These are phyloP conservation scores for Leccinum pachyderme DNA, from an alignment of 1,284 basidiomycete species.

Conservation along the genomic window DNA sequence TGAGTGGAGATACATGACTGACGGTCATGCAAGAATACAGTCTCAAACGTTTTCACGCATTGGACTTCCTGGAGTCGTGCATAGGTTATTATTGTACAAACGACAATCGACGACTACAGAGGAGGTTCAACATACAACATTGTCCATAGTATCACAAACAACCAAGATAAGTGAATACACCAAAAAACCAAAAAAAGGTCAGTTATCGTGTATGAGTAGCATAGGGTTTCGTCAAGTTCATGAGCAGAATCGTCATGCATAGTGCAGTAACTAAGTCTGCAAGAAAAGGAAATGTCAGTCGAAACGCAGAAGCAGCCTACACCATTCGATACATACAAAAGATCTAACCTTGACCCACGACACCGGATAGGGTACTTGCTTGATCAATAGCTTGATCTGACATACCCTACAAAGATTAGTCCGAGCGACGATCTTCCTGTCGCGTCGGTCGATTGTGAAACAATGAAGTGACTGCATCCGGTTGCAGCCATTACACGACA, in stretches of 20 bases:
- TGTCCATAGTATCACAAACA: constrained; percentile 1
- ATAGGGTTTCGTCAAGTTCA: constrained; percentile 7
- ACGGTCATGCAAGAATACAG: too few relatives aligned
- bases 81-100: constrained; percentile 6
- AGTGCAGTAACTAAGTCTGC: constrained; percentile 9
- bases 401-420: constrained; percentile 30
- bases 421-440: constrained; percentile 20
- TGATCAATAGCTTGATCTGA: constrained; percentile 34
- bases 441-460: constrained; percentile 17
- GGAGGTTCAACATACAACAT: neutral
- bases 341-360: constrained; percentile 20
- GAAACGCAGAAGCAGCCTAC: neutral
- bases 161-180: constrained; percentile 4
- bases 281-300: neutral
- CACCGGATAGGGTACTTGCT: constrained; percentile 19
- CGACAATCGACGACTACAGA: constrained; percentile 1
- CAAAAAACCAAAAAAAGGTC: neutral
- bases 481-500: constrained; percentile 26
- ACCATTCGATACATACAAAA: neutral
- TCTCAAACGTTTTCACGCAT: neutral
- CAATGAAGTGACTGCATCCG: constrained; percentile 30
- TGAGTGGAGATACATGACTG: too few relatives aligned
- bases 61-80: neutral
- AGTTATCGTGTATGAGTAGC: neutral
- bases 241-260: neutral